Evolutionary conservation across 768 basidiomycete species (phyloP).

Genomic region (Butyriboletus loyo): DNA sequence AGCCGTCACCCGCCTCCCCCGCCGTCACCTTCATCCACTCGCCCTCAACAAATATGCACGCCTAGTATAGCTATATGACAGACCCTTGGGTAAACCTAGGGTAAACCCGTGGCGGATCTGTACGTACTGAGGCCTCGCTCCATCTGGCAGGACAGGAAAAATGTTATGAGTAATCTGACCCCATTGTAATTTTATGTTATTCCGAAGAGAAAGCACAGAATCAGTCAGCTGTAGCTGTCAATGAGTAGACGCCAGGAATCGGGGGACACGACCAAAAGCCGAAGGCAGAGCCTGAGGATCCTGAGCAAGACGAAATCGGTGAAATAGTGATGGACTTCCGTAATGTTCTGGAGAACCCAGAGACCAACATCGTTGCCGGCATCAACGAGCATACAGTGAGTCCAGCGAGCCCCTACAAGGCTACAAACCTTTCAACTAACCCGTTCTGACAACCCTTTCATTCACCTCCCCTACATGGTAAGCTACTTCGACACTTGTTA

Average conservation of each 20-base stretch:
- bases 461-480: constrained; percentile 95
- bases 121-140: too few relatives aligned
- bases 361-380: constrained; percentile 86
- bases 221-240: not conserved
- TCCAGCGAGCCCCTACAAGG: not conserved
- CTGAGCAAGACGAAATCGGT: constrained; percentile 2
- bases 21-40: too few relatives aligned
- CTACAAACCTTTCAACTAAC: constrained; percentile 5
- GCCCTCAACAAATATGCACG: too few relatives aligned
- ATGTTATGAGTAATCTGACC: too few relatives aligned
- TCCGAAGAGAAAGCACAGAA: too few relatives aligned
- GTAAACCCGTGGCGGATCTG: too few relatives aligned
- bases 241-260: not conserved
- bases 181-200: too few relatives aligned
- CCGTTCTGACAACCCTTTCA: constrained; percentile 74
- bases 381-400: constrained; percentile 78
- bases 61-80: too few relatives aligned
- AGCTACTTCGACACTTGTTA: constrained; percentile 12
- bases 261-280: not conserved
- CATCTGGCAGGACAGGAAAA: too few relatives aligned
- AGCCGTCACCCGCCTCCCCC: too few relatives aligned
- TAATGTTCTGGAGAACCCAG: constrained; percentile 77
- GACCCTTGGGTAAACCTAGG: too few relatives aligned
- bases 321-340: constrained; percentile 32
- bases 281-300: not conserved